Evolutionary conservation across 73 alveolate genomes (phyloP).

Genomic region (Tetrahymena malaccensis): DNA sequence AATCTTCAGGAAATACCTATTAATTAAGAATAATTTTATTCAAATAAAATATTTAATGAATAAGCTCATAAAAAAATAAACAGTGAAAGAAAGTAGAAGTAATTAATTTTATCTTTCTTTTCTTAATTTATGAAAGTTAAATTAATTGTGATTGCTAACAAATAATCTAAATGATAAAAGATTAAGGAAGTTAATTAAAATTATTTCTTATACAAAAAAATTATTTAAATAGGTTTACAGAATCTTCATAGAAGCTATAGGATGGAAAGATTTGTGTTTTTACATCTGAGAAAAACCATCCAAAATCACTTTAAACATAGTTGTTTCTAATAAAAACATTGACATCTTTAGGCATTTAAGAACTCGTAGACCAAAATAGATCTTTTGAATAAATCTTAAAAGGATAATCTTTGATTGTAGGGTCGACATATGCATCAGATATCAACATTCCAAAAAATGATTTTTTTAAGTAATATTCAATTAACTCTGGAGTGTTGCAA

Average conservation of each 20-base stretch:
- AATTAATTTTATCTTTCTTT: no score
- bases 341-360: neutral
- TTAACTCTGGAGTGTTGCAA: neutral
- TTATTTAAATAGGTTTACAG: neutral
- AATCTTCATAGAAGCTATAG: neutral
- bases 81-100: no score
- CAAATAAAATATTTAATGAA: neutral
- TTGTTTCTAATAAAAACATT: neutral
- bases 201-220: neutral
- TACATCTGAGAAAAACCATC: neutral
- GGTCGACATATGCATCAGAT: neutral
- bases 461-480: neutral
- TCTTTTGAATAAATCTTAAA: neutral
- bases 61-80: neutral
- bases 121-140: no score
- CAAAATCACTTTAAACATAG: neutral
- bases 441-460: neutral
- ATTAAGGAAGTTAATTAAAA: neutral
- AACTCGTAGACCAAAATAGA: neutral
- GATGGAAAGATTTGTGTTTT: neutral
- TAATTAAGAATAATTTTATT: neutral
- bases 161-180: no score
- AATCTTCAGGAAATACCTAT: neutral
- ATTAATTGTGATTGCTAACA: no score
- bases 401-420: neutral